Evolutionary conservation across 1,284 basidiomycete genomes (phyloP).

Genomic region (Pyrrhoderma lamaoense): DNA sequence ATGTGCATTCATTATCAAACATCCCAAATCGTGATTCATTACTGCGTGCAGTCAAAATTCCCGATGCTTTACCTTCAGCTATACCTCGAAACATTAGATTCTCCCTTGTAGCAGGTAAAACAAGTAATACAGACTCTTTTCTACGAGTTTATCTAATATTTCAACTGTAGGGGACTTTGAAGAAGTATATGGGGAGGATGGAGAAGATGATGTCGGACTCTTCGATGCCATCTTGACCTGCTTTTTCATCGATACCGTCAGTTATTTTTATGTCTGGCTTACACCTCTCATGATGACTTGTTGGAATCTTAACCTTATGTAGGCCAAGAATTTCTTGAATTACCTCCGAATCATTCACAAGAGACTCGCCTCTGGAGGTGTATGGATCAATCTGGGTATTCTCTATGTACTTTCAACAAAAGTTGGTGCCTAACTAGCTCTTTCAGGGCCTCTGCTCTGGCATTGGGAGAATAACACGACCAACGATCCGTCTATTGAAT

Average conservation of each 20-base stretch:
- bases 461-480: conserved; percentile 88
- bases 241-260: conserved; percentile 95
- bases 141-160: background rate
- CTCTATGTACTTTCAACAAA: background rate
- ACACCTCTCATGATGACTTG: background rate
- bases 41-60: conserved; percentile 63
- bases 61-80: conserved; percentile 75
- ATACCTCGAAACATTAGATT: conserved; percentile 62
- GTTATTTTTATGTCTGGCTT: conserved; percentile 22
- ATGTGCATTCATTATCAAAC: conserved; percentile 88
- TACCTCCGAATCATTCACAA: conserved; percentile 79
- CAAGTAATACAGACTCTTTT: background rate
- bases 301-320: conserved; percentile 1
- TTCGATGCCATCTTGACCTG: conserved; percentile 93
- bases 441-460: conserved; percentile 84
- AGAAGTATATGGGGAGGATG: conserved; percentile 67
- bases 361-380: conserved; percentile 74
- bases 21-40: conserved; percentile 51
- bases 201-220: conserved; percentile 44
- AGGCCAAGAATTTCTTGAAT: conserved; percentile 90
- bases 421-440: background rate
- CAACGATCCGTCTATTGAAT: conserved; percentile 78
- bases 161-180: conserved; percentile 79
- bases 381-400: conserved; percentile 85
- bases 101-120: conserved; percentile 73